A percentile compares a stretch with the other conserved stretches of the same genome.
Conservation (phyloP, 352 stramenopile species). For the Phytophthora fragariae region DNA sequence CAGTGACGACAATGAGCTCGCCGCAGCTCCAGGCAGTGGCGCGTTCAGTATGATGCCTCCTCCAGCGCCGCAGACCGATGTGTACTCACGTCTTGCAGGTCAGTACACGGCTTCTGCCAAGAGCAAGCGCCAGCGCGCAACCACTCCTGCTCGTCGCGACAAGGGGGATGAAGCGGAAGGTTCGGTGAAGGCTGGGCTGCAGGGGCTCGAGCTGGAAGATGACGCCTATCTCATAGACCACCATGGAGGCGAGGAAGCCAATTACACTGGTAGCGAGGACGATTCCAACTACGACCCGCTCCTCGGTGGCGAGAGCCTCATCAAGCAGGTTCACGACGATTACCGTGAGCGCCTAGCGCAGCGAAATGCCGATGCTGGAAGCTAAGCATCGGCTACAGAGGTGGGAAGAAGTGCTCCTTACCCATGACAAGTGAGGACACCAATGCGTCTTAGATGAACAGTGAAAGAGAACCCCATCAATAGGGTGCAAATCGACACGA, state of each 20-base stretch:
- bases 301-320: constrained; percentile 64
- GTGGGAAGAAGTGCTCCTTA: neutral
- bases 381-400: constrained; percentile 1
- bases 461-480: constrained; percentile 15
- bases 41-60: constrained; percentile 45
- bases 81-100: constrained; percentile 82
- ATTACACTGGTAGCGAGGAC: constrained; percentile 59
- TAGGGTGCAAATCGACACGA: constrained; percentile 7
- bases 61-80: constrained; percentile 67
- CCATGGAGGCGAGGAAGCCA: constrained; percentile 33
- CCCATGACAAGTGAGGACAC: constrained; percentile 7
- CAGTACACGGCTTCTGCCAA: constrained; percentile 88
- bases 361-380: constrained; percentile 35
- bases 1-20: constrained; percentile 39
- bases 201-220: constrained; percentile 34
- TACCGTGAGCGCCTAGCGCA: constrained; percentile 78
- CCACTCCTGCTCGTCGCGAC: constrained; percentile 35
- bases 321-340: constrained; percentile 80
- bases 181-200: constrained; percentile 27
- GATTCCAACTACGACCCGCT: constrained; percentile 72
- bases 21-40: constrained; percentile 15
- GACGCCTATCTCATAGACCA: constrained; percentile 36
- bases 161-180: constrained; percentile 48
- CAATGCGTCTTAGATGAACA: constrained; percentile 31
- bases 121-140: constrained; percentile 73